A percentile compares a stretch with the other conserved stretches of the same genome.
Evolutionary conservation across 225 moss, liverwort and hornwort species (phyloP).

Genomic region (Polytrichum formosum): DNA sequence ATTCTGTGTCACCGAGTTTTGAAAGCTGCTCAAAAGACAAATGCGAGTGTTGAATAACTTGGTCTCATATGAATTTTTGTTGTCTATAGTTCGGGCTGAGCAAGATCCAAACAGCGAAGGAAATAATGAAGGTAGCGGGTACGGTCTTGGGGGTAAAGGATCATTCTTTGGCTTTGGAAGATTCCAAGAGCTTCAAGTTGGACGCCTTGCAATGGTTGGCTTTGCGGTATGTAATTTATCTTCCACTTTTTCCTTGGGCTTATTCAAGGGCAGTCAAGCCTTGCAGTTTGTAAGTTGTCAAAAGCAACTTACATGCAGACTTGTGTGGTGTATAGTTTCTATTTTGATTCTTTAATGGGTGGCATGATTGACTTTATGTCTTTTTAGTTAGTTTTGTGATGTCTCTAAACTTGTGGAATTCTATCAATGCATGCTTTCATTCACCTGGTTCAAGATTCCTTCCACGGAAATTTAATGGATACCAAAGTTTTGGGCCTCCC

Average conservation of each 20-base stretch:
- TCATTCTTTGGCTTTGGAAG: conserved; percentile 63
- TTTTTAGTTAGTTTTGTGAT: no score
- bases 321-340: no score
- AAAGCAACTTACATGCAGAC: neutral
- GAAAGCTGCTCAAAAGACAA: no score
- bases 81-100: conserved; percentile 44
- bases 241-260: neutral
- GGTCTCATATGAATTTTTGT: neutral
- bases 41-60: no score
- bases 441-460: neutral
- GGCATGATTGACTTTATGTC: no score
- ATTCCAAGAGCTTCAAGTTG: conserved; percentile 67
- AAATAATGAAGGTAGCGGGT: conserved; percentile 29
- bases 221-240: conserved; percentile 34
- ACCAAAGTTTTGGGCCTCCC: no score
- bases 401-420: neutral
- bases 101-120: conserved; percentile 20
- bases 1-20: no score
- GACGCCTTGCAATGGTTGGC: conserved; percentile 65
- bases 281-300: neutral
- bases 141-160: conserved; percentile 55
- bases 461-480: neutral
- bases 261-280: neutral
- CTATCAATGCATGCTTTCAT: neutral
- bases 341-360: no score